Evolutionary conservation across 2,329 filamentous ascomycete genomes (phyloP), one percentile per base, ranked within the genome.

Genomic region (Pyricularia sp.): DNA sequence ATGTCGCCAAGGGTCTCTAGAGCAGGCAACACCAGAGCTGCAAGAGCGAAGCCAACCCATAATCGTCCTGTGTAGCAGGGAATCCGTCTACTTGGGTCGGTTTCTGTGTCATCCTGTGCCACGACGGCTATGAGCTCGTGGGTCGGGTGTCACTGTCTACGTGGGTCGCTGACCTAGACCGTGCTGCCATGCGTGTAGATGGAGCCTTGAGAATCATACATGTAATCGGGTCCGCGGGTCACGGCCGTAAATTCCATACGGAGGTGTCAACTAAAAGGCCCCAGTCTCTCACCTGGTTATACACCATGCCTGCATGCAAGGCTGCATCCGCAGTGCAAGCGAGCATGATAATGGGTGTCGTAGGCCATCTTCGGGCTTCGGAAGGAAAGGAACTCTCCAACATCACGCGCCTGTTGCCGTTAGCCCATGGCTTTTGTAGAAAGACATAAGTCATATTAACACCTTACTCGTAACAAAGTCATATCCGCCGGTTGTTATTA

Each of bases 401-500:
- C 12, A 17, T 63, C 59, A 28, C 23, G 59, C 17, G 3, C 28
- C 7, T 14, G 12, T 9, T 64, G 3, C 25, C n/a, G 23, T 26
- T 26, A 64, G 59, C 28, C 59, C 12, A 28, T 64, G 1, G 20
- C 1, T n/a, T 50, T n/a, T 6, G 42, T 50, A 20, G 20, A 50
- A 3, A 50, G 17, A 50, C n/a, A 50, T 17, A n/a, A n/a, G n/a
- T n/a, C 17, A n/a, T 4, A n/a, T n/a, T 50, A 7, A 50, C 20
- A 50, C n/a, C 42, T 50, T 50, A 50, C 42, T 50, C 14, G 42
- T 50, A 50, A 50, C 42, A 50, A 20, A 50, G 42, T n/a, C 42
- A 5, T 50, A 10, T 2, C 42, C 17, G 42, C 17, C 42, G 17
- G 17, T 7, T n/a, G 2, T n/a, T 2, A 50, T 50, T 74, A 89